A percentile compares a stretch with the other conserved stretches of the same genome.
These are phyloP conservation scores for Talaromyces islandicus DNA, from an alignment of 2,329 filamentous ascomycete genomes.

Conservation along the genomic window DNA sequence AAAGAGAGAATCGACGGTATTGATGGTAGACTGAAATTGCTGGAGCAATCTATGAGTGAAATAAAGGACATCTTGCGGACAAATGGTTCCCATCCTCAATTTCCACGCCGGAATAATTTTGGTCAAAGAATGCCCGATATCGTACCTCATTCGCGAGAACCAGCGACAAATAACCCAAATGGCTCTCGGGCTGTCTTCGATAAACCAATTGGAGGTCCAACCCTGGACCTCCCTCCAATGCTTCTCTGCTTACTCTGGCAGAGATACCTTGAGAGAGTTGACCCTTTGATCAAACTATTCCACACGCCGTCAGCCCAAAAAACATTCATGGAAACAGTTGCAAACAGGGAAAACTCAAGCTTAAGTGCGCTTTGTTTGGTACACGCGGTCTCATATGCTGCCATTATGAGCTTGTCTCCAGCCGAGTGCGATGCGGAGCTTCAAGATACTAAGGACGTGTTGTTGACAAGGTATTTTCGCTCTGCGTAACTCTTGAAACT, in stretches of 20 bases:
- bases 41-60: background rate
- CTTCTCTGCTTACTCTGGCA: constrained; percentile 15
- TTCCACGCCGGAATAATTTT: background rate
- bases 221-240: background rate
- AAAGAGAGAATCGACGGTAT: background rate
- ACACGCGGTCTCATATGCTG: constrained; percentile 16
- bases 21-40: background rate
- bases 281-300: constrained; percentile 52
- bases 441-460: constrained; percentile 6
- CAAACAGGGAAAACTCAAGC: background rate
- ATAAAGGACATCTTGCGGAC: background rate
- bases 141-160: background rate
- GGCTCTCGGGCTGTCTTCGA: background rate
- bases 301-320: constrained; percentile 48
- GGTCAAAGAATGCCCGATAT: background rate
- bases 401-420: constrained; percentile 10
- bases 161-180: background rate
- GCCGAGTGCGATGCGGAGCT: constrained; percentile 12
- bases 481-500: background rate
- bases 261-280: constrained; percentile 31
- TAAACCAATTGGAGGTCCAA: background rate
- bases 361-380: constrained; percentile 12
- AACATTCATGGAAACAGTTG: constrained; percentile 38
- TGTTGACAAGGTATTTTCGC: constrained; percentile 12
- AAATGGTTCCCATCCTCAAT: background rate